Evolutionary conservation across 2,329 filamentous ascomycete genomes (phyloP).

Genomic region (Alternaria hordeiaustralica): DNA sequence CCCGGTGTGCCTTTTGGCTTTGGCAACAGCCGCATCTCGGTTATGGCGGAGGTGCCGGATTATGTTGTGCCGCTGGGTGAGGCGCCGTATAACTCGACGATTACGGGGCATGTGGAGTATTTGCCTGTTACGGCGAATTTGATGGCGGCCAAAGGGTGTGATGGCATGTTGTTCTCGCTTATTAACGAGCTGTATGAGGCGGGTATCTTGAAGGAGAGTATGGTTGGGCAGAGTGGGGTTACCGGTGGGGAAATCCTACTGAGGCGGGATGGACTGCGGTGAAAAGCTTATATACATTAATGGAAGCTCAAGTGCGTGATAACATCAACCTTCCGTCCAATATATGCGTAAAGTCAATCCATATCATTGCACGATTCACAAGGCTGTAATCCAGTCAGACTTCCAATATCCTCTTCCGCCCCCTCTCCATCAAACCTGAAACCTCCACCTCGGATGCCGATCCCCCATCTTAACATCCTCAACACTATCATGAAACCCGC

Average conservation of each 20-base stretch:
- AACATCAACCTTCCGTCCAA: no score
- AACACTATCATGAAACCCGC: constrained; percentile 37
- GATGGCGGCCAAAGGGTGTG: constrained; percentile 66
- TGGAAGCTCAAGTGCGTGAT: no score
- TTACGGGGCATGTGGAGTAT: constrained; percentile 58
- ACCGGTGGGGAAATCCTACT: constrained; percentile 52
- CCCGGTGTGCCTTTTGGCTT: constrained; percentile 59
- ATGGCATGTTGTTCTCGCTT: constrained; percentile 63
- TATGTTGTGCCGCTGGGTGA: constrained; percentile 55
- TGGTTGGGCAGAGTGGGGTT: constrained; percentile 52
- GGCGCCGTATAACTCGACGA: constrained; percentile 54
- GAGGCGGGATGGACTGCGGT: constrained; percentile 9
- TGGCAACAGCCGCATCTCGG: constrained; percentile 54
- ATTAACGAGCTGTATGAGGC: constrained; percentile 59
- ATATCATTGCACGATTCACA: no score
- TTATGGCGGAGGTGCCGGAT: constrained; percentile 57
- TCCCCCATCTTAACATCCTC: constrained; percentile 43
- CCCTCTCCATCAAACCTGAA: constrained; percentile 22
- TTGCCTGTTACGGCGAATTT: constrained; percentile 66
- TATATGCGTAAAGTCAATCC: no score
- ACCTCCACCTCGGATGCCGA: constrained; percentile 46
- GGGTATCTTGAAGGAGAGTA: constrained; percentile 57
- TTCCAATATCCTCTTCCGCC: no score
- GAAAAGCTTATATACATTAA: no score
- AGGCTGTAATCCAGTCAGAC: no score